Conservation (phyloP, 192 early-diverging fungal genomes). For the Backusella tuberculispora region DNA sequence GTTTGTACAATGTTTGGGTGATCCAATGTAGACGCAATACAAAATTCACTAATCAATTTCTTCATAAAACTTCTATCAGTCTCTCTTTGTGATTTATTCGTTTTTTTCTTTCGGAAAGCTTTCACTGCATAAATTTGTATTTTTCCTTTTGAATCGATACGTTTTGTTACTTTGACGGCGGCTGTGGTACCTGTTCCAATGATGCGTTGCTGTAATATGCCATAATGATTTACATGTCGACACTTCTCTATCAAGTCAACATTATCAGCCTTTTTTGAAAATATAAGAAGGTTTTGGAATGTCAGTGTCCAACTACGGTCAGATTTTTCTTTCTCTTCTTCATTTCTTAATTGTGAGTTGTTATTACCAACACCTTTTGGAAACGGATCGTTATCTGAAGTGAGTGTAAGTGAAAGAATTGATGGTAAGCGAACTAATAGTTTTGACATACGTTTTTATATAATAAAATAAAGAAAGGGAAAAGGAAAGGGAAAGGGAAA, state of each 20-base stretch:
- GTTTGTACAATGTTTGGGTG: constrained; percentile 93
- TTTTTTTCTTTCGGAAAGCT: constrained; percentile 78
- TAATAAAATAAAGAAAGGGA: neutral
- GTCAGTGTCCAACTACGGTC: neutral
- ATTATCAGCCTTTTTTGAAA: neutral
- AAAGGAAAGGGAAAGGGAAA: neutral
- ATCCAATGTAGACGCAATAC: constrained; percentile 82
- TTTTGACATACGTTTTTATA: neutral
- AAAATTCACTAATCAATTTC: constrained; percentile 93
- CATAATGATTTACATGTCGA: constrained; percentile 20
- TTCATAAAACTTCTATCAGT: constrained; percentile 93
- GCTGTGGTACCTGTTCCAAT: constrained; percentile 91
- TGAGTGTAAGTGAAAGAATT: neutral
- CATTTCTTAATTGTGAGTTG: neutral
- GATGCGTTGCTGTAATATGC: constrained; percentile 5
- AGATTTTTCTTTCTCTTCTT: neutral
- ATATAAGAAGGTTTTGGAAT: neutral
- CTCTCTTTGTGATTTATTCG: constrained; percentile 62
- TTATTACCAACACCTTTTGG: neutral
- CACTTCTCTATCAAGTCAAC: neutral
- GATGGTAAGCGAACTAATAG: neutral
- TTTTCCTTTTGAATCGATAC: constrained; percentile 37
- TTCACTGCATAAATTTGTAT: constrained; percentile 82
- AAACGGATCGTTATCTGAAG: neutral
- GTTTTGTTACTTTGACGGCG: constrained; percentile 67